Evolutionary conservation across 1,284 basidiomycete genomes (phyloP).

Genomic region (Moniliophthora roreri): DNA sequence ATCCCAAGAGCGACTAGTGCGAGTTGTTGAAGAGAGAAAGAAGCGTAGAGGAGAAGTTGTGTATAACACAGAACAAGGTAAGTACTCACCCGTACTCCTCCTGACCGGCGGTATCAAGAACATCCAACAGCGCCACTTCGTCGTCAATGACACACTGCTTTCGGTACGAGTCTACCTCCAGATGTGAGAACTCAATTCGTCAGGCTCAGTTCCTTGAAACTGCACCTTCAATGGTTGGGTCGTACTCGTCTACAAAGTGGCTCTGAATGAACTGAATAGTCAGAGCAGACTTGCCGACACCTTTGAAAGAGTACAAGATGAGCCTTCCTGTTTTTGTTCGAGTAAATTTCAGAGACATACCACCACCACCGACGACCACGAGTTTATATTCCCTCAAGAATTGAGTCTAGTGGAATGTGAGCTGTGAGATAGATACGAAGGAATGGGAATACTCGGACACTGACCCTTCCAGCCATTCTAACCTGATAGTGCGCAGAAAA

Average conservation of each 20-base stretch:
- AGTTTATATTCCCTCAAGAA: constrained; percentile 96
- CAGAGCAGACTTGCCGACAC: constrained; percentile 95
- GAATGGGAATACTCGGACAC: not conserved
- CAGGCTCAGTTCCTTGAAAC: not conserved
- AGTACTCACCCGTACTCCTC: constrained; percentile 93
- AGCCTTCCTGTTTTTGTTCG: not conserved
- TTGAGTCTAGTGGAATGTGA: constrained; percentile 60
- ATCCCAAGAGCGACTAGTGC: not conserved
- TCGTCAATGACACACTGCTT: constrained; percentile 98
- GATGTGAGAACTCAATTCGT: constrained; percentile 1
- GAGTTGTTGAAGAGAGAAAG: constrained; percentile 10
- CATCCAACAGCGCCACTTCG: constrained; percentile 95
- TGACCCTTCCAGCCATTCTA: constrained; percentile 17
- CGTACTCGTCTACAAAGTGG: constrained; percentile 98
- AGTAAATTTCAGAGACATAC: no score
- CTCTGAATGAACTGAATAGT: constrained; percentile 98
- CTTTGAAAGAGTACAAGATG: constrained; percentile 36
- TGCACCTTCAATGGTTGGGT: constrained; percentile 93
- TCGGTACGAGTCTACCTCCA: constrained; percentile 81
- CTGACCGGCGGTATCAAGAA: constrained; percentile 98
- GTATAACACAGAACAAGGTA: constrained; percentile 11
- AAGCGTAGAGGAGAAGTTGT: constrained; percentile 2
- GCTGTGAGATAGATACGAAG: not conserved
- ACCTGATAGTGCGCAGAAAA: not conserved
- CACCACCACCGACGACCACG: constrained; percentile 97